Conservation (phyloP, 805 yeast genomes). For the Kluyveromyces dobzhanskii region DNA sequence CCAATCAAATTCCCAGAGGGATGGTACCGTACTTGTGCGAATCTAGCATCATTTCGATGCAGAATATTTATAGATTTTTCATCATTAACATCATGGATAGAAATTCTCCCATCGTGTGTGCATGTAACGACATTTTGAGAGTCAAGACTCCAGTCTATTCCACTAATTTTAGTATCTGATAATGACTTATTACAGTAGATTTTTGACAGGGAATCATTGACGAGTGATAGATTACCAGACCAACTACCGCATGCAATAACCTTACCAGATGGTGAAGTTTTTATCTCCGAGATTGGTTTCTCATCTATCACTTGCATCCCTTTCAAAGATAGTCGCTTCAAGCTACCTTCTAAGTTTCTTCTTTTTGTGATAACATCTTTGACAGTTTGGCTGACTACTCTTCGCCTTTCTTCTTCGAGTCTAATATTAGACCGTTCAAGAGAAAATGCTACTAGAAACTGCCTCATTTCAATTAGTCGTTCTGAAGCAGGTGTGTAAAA, state of each 20-base stretch:
- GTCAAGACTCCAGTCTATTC: conserved; percentile 53
- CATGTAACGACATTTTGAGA: conserved; percentile 32
- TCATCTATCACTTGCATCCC: conserved; percentile 68
- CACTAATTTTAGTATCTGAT: conserved; percentile 56
- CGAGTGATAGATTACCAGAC: conserved; percentile 54
- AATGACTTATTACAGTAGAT: conserved; percentile 38
- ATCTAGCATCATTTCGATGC: conserved; percentile 44
- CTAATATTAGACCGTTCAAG: conserved; percentile 38
- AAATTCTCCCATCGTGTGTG: conserved; percentile 39
- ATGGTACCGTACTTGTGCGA: conserved; percentile 55
- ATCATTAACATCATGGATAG: conserved; percentile 23
- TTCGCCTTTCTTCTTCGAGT: conserved; percentile 27
- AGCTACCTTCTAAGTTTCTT: conserved; percentile 31
- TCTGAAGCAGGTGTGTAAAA: conserved; percentile 74
- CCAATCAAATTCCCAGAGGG: conserved; percentile 51
- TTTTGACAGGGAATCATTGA: conserved; percentile 15
- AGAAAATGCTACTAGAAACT: conserved; percentile 44
- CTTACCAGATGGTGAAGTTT: conserved; percentile 34
- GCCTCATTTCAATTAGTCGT: conserved; percentile 45
- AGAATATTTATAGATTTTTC: conserved; percentile 23
- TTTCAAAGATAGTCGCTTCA: conserved; percentile 34
- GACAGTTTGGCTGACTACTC: conserved; percentile 29
- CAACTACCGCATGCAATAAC: conserved; percentile 67
- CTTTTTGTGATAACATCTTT: conserved; percentile 39
- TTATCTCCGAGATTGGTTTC: conserved; percentile 58